phyloP scores from a whole-genome alignment of 2,329 filamentous ascomycete genomes.

The Penicillium polonicum region DNA sequence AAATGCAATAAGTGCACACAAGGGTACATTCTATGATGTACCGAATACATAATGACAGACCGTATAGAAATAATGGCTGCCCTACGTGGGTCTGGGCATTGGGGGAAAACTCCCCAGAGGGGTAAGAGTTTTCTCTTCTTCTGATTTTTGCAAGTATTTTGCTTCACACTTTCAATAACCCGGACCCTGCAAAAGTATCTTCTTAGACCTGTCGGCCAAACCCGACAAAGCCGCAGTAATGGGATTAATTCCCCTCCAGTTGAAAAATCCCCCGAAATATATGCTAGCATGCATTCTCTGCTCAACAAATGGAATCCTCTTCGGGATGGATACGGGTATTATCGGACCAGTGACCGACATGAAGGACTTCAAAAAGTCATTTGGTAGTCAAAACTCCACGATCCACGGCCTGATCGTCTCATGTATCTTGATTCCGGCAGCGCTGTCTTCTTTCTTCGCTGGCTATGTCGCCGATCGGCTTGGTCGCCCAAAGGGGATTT shows the following conservation, averaged over 20 bases:
- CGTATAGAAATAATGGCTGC: neutral
- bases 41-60: neutral
- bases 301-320: slow-evolving; percentile 8
- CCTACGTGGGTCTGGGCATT: slow-evolving; percentile 1
- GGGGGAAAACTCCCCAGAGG: neutral
- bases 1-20: neutral
- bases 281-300: slow-evolving; percentile 12
- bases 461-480: slow-evolving; percentile 54
- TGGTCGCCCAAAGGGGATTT: slow-evolving; percentile 52
- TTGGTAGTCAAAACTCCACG: slow-evolving; percentile 53
- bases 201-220: too few relatives aligned
- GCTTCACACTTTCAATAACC: neutral
- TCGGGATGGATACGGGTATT: slow-evolving; percentile 13
- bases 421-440: slow-evolving; percentile 58
- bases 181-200: neutral
- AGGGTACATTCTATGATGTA: neutral
- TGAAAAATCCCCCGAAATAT: slow-evolving; percentile 7
- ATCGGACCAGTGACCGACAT: slow-evolving; percentile 59
- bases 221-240: neutral
- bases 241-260: neutral
- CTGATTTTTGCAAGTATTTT: neutral
- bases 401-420: slow-evolving; percentile 61
- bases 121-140: neutral
- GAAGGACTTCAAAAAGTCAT: slow-evolving; percentile 50
- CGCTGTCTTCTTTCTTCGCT: slow-evolving; percentile 58